These are phyloP conservation scores for Kluyveromyces starmeri DNA, from an alignment of 805 yeast genomes.

Conservation along the genomic window DNA sequence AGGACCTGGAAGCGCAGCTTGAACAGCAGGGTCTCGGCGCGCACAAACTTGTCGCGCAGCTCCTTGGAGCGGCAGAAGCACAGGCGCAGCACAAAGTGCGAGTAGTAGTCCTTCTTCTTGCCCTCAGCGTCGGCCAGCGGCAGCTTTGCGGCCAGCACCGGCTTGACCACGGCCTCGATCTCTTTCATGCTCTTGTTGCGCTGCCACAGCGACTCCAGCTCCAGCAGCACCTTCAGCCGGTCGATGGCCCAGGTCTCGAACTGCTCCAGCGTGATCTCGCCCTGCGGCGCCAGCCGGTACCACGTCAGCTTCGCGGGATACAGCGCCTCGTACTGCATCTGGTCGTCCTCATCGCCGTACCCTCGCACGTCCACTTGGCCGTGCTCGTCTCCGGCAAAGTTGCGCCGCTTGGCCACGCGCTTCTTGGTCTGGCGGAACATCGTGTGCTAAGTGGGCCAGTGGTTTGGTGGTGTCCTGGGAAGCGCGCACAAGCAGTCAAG, in stretches of 20 bases:
- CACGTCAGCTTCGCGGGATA: conserved; percentile 62
- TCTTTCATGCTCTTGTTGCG: conserved; percentile 59
- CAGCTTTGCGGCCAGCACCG: conserved; percentile 51
- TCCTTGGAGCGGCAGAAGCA: conserved; percentile 88
- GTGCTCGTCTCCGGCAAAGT: conserved; percentile 40
- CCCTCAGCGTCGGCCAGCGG: conserved; percentile 51
- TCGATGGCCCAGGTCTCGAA: conserved; percentile 96
- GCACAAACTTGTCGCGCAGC: conserved; percentile 66
- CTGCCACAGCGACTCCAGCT: conserved; percentile 66
- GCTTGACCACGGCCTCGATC: conserved; percentile 54
- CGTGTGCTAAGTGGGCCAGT: no score
- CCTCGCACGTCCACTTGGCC: conserved; percentile 24
- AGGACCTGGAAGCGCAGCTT: conserved; percentile 59
- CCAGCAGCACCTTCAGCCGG: conserved; percentile 71
- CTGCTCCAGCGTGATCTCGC: conserved; percentile 84
- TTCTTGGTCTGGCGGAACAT: conserved; percentile 73
- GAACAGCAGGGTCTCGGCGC: conserved; percentile 69
- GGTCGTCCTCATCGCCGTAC: conserved; percentile 24
- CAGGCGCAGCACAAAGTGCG: conserved; percentile 79
- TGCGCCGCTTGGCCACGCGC: conserved; percentile 64
- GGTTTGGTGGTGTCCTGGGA: no score
- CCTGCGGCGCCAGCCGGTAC: conserved; percentile 67
- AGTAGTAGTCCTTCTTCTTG: conserved; percentile 81
- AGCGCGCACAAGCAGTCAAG: no score
- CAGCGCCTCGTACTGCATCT: conserved; percentile 28